phyloP scores from a whole-genome alignment of 2,329 filamentous ascomycete genomes.

The Colletotrichum sojae region DNA sequence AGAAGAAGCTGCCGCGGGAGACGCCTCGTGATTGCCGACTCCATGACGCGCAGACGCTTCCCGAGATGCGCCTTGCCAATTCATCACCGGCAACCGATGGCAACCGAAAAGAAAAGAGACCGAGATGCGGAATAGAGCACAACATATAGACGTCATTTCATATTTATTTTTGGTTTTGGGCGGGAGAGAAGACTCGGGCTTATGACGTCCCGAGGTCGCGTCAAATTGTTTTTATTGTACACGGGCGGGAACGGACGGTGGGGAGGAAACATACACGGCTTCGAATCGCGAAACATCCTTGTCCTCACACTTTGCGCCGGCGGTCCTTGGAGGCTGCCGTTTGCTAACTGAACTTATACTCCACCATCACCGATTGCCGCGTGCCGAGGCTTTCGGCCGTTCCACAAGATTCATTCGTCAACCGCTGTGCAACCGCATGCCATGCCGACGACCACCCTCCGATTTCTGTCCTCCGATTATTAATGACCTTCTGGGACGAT shows the following conservation, averaged over 20 bases:
- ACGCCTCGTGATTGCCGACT: neutral
- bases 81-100: conserved; percentile 2
- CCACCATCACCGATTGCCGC: neutral
- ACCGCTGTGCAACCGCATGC: neutral
- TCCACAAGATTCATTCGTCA: neutral
- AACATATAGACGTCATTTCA: conserved; percentile 23
- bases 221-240: conserved; percentile 20
- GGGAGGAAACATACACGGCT: conserved; percentile 28
- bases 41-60: neutral
- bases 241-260: conserved; percentile 17
- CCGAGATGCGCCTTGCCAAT: neutral
- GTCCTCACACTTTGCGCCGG: conserved; percentile 5
- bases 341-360: conserved; percentile 18
- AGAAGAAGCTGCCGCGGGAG: conserved; percentile 68
- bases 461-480: neutral
- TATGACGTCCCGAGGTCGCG: conserved; percentile 15
- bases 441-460: neutral
- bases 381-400: too few relatives aligned
- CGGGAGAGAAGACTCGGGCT: conserved; percentile 16
- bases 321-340: neutral
- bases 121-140: conserved; percentile 31
- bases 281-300: conserved; percentile 33
- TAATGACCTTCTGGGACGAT: neutral
- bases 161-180: neutral
- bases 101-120: conserved; percentile 13